Conservation (phyloP, 1,284 basidiomycete genomes). For the Apiotrichum domesticum region DNA sequence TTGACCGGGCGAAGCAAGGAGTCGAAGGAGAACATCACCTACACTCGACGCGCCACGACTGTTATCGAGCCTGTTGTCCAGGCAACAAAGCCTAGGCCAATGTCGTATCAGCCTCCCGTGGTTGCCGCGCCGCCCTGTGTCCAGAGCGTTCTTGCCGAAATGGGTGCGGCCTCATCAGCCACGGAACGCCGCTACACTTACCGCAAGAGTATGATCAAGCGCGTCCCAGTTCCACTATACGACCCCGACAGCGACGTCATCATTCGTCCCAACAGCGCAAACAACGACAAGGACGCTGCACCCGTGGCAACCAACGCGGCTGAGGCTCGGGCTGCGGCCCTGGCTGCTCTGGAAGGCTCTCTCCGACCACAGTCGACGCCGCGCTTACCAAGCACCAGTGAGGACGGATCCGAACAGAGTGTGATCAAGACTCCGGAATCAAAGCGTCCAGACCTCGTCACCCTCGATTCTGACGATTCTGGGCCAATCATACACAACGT, state of each 20-base stretch:
- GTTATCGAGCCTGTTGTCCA: background rate
- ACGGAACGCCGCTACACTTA: conserved; percentile 4
- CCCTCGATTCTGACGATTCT: background rate
- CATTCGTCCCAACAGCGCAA: background rate
- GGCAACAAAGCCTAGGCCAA: too few species aligned
- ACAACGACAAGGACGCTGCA: background rate
- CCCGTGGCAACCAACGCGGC: conserved; percentile 1
- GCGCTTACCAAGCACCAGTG: background rate
- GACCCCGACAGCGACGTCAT: background rate
- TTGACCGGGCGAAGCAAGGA: conserved; percentile 5
- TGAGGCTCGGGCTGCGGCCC: conserved; percentile 8
- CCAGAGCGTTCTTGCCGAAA: conserved; percentile 12
- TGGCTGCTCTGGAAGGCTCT: conserved; percentile 5
- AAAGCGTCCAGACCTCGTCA: background rate
- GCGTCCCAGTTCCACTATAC: conserved; percentile 7
- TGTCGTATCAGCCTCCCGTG: too few species aligned
- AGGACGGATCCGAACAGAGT: background rate
- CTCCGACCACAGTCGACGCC: background rate
- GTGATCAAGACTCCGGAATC: background rate
- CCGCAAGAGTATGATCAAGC: conserved; percentile 5
- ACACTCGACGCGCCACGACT: background rate
- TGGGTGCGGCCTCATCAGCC: conserved; percentile 3
- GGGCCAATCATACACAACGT: background rate
- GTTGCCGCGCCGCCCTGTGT: conserved; percentile 7
- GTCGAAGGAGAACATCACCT: background rate